Evolutionary conservation across 179 eudicot species (phyloP), one percentile per base, ranked within the genome.

Genomic region (Sideroxylon spinosum): DNA sequence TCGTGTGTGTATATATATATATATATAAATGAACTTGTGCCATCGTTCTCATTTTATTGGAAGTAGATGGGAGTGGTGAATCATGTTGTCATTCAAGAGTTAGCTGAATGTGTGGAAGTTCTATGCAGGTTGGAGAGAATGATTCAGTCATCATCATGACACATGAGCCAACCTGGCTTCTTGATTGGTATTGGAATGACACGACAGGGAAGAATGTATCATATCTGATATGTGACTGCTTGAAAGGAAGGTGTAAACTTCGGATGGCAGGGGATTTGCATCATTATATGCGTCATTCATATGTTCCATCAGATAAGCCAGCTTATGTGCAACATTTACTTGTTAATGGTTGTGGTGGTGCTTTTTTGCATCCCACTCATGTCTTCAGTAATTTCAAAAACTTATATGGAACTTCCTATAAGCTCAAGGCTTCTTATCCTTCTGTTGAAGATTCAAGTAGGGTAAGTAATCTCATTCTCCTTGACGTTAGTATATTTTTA

Each of bases 351-450:
- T 92, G 93, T 74, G 99, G 99, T 75, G 99, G 99, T 57, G 99
- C 98, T 23, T 95, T 96, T 88, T 88, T 96, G 85, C 99, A 96
- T 81, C 99, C 99, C 59, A 96, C 99, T n/a, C 99, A 96, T 19
- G 93, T 92, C 78, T 96, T 96, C 74, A 87, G 89, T 80, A 82
- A 84, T 84, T 96, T 96, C 67, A 83, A 88, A 75, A 86, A 89
- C 32, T 85, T 74, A 60, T 81, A 85, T 78, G 99, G 90, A 59
- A 84, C 96, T 10, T 70, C 86, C 57, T 96, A 94, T 69, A 89
- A 88, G 73, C 87, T 82, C 87, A 83, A 86, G 81, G 89, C 97
- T 84, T 90, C 98, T 76, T 96, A 94, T 85, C 99, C 99, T 80
- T 88, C 97, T 71, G 85, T 84, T 87, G 98, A 94, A 89, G 99